These are phyloP conservation scores for Populus euphratica DNA, from an alignment of 345 rosid genomes.

Conservation along the genomic window DNA sequence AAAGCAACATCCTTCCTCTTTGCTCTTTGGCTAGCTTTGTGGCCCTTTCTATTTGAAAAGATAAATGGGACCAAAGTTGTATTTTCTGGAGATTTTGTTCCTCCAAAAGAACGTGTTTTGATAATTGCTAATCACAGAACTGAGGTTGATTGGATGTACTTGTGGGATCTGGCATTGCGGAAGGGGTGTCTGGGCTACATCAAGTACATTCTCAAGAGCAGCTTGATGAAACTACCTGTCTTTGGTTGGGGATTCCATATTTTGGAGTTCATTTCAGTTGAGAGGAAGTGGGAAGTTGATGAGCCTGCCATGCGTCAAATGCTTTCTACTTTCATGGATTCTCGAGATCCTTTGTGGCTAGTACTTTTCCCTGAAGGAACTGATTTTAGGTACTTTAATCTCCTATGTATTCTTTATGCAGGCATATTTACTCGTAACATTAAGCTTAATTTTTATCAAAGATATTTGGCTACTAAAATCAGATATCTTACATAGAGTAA, in stretches of 20 bases:
- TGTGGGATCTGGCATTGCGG: constrained; percentile 78
- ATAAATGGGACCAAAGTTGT: constrained; percentile 64
- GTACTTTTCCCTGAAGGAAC: constrained; percentile 92
- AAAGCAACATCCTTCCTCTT: constrained; percentile 54
- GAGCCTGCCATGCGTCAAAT: constrained; percentile 50
- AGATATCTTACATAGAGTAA: neutral
- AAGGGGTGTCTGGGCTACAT: constrained; percentile 70
- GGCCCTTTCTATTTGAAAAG: constrained; percentile 83
- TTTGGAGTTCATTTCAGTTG: constrained; percentile 78
- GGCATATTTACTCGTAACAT: constrained; percentile 3
- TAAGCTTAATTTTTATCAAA: neutral
- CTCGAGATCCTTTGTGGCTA: constrained; percentile 79
- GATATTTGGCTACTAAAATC: neutral
- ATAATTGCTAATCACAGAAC: constrained; percentile 79
- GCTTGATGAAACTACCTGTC: constrained; percentile 70
- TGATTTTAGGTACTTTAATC: constrained; percentile 59
- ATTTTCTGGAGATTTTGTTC: constrained; percentile 61
- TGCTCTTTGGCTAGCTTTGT: constrained; percentile 66
- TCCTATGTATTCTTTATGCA: constrained; percentile 11
- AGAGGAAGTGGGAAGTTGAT: constrained; percentile 79
- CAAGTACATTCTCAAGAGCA: constrained; percentile 78
- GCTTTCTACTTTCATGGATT: constrained; percentile 64
- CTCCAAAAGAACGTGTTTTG: constrained; percentile 52
- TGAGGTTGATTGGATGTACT: constrained; percentile 94
- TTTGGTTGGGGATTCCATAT: constrained; percentile 90